Base-by-base conservation (phyloP, 2,329 filamentous ascomycete genomes). In the Hymenoscyphus salicellus region DNA sequence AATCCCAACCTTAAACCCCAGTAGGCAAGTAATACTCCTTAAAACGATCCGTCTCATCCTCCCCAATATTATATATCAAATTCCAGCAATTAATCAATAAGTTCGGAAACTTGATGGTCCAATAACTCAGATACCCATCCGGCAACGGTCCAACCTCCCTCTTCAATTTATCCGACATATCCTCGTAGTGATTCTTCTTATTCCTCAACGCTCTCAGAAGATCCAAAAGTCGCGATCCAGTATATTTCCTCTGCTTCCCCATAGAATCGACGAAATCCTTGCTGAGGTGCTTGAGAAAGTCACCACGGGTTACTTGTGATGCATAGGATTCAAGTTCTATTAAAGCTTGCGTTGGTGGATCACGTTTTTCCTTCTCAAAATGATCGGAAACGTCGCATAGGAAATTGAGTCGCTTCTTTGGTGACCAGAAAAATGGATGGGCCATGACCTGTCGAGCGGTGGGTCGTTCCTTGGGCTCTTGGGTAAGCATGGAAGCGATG, bases 101-200 rank as follows among this genome's bases (percentile, higher is more conserved):
- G 70, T 82, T 83, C 14, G 89, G 88, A 72, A 91, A 91, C 65
- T 83, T 82, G 17, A 81, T 79, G 0, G 86, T 87, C 87, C 89
- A 92, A 74, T 89, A 91, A 55, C 80, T 82, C 61, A 91, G 76
- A 75, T 91, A 91, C 1, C 86, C 87, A 46, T 87, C 82, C 1
- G 88, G 85, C 55, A 89, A 71, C 16, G 82, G 78, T 5, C 88
- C 88, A 26, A 92, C 88, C 71, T 84, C 82, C 59, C 81, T 81
- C 78, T 89, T 94, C 68, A 97, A 84, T 58, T 86, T 80, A 16
- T 93, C 90, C 6, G 91, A 85, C 91, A 99, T 94, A 76, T 99
- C 95, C 74, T 97, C 93, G 76, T 97, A 99, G 75, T 99, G 95
- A 69, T 98, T 97, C 72, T 91, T 91, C 84, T 99, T 99, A 79